A percentile compares a stretch with the other conserved stretches of the same genome.
Evolutionary conservation across 306 rosid genomes (phyloP).

Genomic region (Sindora glabra): DNA sequence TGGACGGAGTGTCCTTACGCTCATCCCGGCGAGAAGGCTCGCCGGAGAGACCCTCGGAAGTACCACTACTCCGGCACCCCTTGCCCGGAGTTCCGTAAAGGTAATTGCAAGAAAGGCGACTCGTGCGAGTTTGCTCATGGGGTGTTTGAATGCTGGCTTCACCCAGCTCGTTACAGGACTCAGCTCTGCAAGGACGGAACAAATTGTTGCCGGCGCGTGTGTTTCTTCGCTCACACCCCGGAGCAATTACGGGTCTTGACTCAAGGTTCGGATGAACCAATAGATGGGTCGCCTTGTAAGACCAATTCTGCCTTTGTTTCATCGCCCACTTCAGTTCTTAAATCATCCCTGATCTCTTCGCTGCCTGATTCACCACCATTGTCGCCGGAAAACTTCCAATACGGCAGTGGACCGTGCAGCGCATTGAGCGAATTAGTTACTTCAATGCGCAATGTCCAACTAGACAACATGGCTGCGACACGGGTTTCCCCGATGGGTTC

Average conservation of each 20-base stretch:
- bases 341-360: conserved; percentile 39
- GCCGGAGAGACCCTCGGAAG: conserved; percentile 77
- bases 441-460: conserved; percentile 33
- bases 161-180: conserved; percentile 81
- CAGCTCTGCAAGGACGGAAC: conserved; percentile 83
- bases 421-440: conserved; percentile 25
- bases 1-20: conserved; percentile 91
- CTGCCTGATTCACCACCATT: conserved; percentile 48
- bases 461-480: conserved; percentile 24
- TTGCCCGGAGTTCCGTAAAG: conserved; percentile 73
- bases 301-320: conserved; percentile 15
- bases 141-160: conserved; percentile 94
- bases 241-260: conserved; percentile 60
- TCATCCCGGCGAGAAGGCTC: conserved; percentile 91
- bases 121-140: conserved; percentile 84
- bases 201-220: conserved; percentile 61
- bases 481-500: conserved; percentile 14
- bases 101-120: conserved; percentile 60
- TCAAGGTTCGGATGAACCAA: conserved; percentile 17
- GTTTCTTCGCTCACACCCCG: conserved; percentile 83
- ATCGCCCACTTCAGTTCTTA: conserved; percentile 59
- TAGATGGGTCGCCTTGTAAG: conserved; percentile 21
- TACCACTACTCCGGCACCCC: conserved; percentile 59
- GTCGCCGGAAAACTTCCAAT: conserved; percentile 26
- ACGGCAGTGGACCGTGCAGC: conserved; percentile 18